These are phyloP conservation scores for Tritrichomonas foetus DNA, from an alignment of 208 protist genomes.

Conservation along the genomic window DNA sequence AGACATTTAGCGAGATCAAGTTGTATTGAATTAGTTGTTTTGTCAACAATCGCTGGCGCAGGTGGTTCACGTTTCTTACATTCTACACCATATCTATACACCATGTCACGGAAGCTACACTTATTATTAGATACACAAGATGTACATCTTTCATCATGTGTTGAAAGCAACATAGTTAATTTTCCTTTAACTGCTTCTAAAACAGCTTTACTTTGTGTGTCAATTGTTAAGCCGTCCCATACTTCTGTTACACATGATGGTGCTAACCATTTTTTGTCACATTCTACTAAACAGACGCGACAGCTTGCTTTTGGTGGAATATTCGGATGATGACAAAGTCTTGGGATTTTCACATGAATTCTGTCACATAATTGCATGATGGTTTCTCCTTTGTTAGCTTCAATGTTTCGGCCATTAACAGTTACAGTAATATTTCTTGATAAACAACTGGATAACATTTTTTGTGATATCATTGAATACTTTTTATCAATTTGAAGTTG, in stretches of 20 bases:
- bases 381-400: constrained; percentile 38
- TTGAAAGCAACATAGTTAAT: neutral
- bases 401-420: neutral
- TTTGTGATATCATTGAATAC: too few relatives aligned
- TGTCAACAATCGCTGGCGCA: neutral
- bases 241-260: constrained; percentile 9
- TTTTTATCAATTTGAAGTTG: too few relatives aligned
- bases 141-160: constrained; percentile 1
- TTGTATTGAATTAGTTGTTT: neutral
- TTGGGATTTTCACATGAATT: neutral
- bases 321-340: constrained; percentile 21
- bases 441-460: neutral
- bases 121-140: neutral
- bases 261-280: neutral
- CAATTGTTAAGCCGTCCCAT: neutral
- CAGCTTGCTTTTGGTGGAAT: neutral
- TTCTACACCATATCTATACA: neutral
- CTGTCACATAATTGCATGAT: neutral
- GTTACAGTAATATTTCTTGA: neutral
- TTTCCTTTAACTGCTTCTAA: neutral
- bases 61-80: neutral
- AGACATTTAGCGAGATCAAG: constrained; percentile 52
- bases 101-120: neutral
- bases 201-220: neutral
- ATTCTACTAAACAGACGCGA: constrained; percentile 25